These are phyloP conservation scores for Thalassiosira tumida DNA, from an alignment of 352 stramenopile genomes.

Conservation along the genomic window DNA sequence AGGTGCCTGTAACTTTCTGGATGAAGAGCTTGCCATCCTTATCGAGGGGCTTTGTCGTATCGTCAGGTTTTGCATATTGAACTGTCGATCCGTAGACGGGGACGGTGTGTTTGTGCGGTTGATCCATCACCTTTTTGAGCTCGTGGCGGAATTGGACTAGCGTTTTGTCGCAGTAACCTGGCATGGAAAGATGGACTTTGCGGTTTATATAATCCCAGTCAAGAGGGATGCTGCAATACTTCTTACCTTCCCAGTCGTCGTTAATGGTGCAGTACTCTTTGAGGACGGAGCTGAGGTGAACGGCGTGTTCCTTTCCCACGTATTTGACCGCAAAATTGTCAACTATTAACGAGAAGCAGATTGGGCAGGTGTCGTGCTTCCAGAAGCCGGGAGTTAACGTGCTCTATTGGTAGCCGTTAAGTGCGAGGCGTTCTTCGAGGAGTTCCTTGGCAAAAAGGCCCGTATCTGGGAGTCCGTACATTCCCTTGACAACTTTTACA, in stretches of 20 bases:
- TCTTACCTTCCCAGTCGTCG: slow-evolving; percentile 35
- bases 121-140: background rate
- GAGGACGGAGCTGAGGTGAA: slow-evolving; percentile 52
- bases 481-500: slow-evolving; percentile 56
- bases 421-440: background rate
- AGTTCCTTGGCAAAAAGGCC: slow-evolving; percentile 50
- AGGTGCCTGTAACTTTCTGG: background rate
- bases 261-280: slow-evolving; percentile 29
- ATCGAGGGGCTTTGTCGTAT: background rate
- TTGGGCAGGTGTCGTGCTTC: slow-evolving; percentile 41
- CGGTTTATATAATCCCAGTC: slow-evolving; percentile 76
- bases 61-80: background rate
- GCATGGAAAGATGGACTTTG: slow-evolving; percentile 59
- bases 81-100: background rate
- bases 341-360: slow-evolving; percentile 66
- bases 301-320: slow-evolving; percentile 15
- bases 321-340: slow-evolving; percentile 34
- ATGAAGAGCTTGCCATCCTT: background rate
- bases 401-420: slow-evolving; percentile 26
- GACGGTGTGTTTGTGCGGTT: background rate
- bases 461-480: slow-evolving; percentile 64
- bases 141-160: slow-evolving; percentile 17
- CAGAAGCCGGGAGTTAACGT: slow-evolving; percentile 75
- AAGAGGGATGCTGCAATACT: slow-evolving; percentile 66
- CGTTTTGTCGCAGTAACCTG: slow-evolving; percentile 41